Evolutionary conservation across 768 basidiomycete species (phyloP).

Genomic region (Lepiota brunneoincarnata): DNA sequence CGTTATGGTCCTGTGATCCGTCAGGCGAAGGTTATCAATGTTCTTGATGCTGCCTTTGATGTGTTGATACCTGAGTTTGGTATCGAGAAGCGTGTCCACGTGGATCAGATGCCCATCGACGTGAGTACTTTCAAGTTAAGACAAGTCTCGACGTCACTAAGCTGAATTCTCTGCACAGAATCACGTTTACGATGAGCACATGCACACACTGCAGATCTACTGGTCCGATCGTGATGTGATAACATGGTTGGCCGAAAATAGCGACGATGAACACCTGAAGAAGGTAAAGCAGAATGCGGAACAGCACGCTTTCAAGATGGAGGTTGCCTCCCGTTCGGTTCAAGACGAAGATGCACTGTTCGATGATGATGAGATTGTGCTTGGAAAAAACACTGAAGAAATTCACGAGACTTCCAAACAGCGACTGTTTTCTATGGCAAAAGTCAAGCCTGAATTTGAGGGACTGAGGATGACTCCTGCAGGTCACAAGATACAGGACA

Average conservation of each 20-base stretch:
- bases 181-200: conserved; percentile 94
- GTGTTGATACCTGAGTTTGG: conserved; percentile 96
- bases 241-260: conserved; percentile 91
- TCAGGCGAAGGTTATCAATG: conserved; percentile 91
- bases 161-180: conserved; percentile 47
- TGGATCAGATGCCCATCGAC: conserved; percentile 98
- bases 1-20: conserved; percentile 95
- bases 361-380: conserved; percentile 80
- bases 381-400: conserved; percentile 51
- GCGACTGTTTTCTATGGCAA: conserved; percentile 71
- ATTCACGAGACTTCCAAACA: conserved; percentile 68
- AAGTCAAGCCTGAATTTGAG: conserved; percentile 78
- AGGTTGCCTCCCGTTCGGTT: conserved; percentile 79
- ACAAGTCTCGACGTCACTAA: neutral
- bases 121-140: conserved; percentile 42
- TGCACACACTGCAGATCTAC: conserved; percentile 89
- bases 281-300: conserved; percentile 93
- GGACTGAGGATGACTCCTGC: conserved; percentile 68
- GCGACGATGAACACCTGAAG: conserved; percentile 93
- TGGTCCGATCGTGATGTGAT: conserved; percentile 96
- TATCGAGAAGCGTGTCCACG: conserved; percentile 98
- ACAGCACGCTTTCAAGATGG: conserved; percentile 89
- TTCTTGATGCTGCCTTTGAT: conserved; percentile 97
- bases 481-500: conserved; percentile 95
- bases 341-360: conserved; percentile 88